A percentile compares a stretch with the other conserved stretches of the same genome.
phyloP scores from a whole-genome alignment of 2,329 filamentous ascomycete species.

The Chrysosporium queenslandicum region DNA sequence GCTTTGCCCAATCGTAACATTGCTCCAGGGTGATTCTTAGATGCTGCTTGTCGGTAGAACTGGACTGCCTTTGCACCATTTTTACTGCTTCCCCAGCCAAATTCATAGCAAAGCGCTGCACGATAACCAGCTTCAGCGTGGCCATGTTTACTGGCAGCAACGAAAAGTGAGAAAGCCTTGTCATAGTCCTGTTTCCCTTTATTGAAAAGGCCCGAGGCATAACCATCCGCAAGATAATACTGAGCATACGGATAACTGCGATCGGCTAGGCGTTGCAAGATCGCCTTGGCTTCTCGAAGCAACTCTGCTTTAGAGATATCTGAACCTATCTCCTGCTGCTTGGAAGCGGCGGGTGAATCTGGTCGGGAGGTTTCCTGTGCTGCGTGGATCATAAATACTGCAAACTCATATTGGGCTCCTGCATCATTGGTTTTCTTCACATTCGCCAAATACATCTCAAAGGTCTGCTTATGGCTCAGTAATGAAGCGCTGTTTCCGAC shows the following conservation, averaged over 20 bases:
- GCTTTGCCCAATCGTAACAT: constrained; percentile 88
- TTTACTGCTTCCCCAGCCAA: constrained; percentile 89
- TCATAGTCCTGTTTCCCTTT: constrained; percentile 90
- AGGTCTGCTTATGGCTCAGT: constrained; percentile 80
- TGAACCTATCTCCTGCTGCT: constrained; percentile 21
- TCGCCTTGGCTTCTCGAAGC: constrained; percentile 76
- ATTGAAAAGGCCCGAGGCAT: constrained; percentile 85
- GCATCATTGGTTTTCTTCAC: constrained; percentile 93
- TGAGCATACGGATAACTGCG: constrained; percentile 92
- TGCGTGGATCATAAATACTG: constrained; percentile 82
- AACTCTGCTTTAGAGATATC: constrained; percentile 54
- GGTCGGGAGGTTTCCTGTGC: constrained; percentile 42
- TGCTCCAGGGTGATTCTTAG: constrained; percentile 89
- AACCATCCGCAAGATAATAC: constrained; percentile 93
- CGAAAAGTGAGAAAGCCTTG: constrained; percentile 82
- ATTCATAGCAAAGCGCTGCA: constrained; percentile 90
- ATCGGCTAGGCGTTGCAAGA: constrained; percentile 76
- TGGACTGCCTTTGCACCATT: constrained; percentile 87
- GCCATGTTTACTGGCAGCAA: constrained; percentile 89
- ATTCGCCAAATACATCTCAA: constrained; percentile 95
- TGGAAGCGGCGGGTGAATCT: constrained; percentile 17
- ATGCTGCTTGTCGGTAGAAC: constrained; percentile 79
- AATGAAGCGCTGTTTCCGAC: constrained; percentile 87
- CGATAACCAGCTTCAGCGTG: constrained; percentile 94
- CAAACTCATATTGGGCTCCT: constrained; percentile 90